phyloP scores from a whole-genome alignment of 2,329 filamentous ascomycete genomes.

The Trichoderma harzianum region DNA sequence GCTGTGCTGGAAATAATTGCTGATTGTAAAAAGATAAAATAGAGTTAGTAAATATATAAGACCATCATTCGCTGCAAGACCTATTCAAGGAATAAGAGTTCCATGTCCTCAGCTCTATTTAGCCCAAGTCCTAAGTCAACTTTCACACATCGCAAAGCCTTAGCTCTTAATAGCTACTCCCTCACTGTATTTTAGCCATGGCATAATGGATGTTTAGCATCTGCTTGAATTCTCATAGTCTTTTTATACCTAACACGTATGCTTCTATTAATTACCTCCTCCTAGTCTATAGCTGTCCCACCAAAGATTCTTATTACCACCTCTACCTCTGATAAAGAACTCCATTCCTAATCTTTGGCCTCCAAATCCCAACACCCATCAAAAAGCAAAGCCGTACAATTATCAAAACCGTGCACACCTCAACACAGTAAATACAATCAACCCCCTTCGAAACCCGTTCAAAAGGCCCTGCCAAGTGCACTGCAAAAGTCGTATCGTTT shows the following conservation, averaged over 20 bases:
- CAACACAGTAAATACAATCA: slow-evolving; percentile 11
- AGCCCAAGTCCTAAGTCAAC: too few species aligned
- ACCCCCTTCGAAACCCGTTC: neutral
- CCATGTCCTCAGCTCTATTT: too few species aligned
- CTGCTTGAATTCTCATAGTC: neutral
- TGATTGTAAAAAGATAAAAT: neutral
- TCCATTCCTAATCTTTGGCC: slow-evolving; percentile 5
- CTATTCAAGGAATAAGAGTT: too few species aligned
- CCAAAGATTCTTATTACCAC: neutral
- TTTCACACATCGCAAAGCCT: too few species aligned
- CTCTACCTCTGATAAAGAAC: neutral
- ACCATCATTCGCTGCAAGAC: too few species aligned
- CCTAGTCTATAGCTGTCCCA: neutral
- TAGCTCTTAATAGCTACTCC: too few species aligned
- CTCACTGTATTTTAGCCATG: too few species aligned
- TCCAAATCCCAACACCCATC: slow-evolving; percentile 17
- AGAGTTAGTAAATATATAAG: too few species aligned
- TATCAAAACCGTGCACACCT: slow-evolving; percentile 12
- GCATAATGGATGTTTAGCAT: neutral
- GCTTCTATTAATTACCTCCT: neutral
- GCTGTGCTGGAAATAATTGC: neutral
- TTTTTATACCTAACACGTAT: neutral
- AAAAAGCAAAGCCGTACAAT: slow-evolving; percentile 20
- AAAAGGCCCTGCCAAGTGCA: slow-evolving; percentile 2
- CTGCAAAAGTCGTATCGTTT: slow-evolving; percentile 18